Evolutionary conservation across 169 alveolate genomes (phyloP), one percentile per base, ranked within the genome.

Genomic region (Plasmodium blacklocki): DNA sequence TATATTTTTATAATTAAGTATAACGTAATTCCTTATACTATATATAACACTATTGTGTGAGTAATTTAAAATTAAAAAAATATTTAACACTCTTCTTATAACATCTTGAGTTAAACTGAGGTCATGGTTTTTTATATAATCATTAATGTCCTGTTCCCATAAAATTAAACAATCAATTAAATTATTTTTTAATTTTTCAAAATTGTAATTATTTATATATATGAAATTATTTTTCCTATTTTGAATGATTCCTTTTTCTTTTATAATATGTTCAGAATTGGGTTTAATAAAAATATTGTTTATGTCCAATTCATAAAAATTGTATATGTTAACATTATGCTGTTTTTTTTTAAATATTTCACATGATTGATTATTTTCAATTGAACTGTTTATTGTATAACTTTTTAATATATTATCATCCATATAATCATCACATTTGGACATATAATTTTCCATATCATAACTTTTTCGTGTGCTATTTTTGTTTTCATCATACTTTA

Each of bases 1-100:
- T 74, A 87, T 74, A 59, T 54, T 87, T 64, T 62, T 75, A 32
- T 75, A 87, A 74, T 74, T 87, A 58, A 87, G 39, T 67, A 74
- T 87, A 1, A 74, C 52, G 39, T 74, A 74, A 66, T 56, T 56
- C 19, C 32, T 87, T 74, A 87, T 72, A 32, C 32, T 74, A 50
- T 64, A 26, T 45, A 83, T 68, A 26, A 83, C 49, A 52, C 66
- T 56, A 47, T 58, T 43, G 23, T 50, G 63, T 59, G 74, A 68
- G 45, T 83, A 50, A 49, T 63, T 59, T 59, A 83, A 47, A 39
- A 83, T 83, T 58, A 70, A 68, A 68, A 52, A 70, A 68, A 83
- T 70, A 52, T 26, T 67, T 68, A 83, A 19, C 18, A 83, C 50
- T 39, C 71, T 83, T 39, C 71, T 83, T 70, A 83, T 83, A 63